Evolutionary conservation across 2,329 filamentous ascomycete genomes (phyloP).

Genomic region (Atkinsonella hypoxylon): DNA sequence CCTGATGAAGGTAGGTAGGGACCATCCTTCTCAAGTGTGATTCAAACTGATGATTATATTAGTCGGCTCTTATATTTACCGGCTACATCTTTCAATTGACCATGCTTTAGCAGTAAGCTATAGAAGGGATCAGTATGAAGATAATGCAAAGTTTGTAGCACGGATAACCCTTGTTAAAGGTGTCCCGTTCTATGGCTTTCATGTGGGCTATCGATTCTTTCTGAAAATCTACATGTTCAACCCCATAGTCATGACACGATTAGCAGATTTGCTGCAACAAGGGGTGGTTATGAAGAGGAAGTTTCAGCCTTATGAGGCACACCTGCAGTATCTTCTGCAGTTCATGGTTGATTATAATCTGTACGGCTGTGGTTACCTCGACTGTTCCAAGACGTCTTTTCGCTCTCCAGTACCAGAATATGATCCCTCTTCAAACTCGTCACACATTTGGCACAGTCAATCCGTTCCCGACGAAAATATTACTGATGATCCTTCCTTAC

Average conservation of each 20-base stretch:
- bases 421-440: conserved; percentile 43
- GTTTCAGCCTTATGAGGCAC: conserved; percentile 89
- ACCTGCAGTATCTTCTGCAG: conserved; percentile 83
- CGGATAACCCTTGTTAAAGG: conserved; percentile 89
- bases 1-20: conserved; percentile 50
- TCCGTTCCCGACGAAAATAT: conserved; percentile 44
- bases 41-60: conserved; percentile 7
- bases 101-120: conserved; percentile 81
- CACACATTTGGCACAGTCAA: conserved; percentile 69
- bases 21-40: neutral
- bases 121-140: conserved; percentile 59
- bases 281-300: conserved; percentile 73
- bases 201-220: conserved; percentile 83
- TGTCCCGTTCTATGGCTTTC: conserved; percentile 88
- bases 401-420: conserved; percentile 62
- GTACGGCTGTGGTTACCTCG: conserved; percentile 83
- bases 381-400: conserved; percentile 59
- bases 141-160: conserved; percentile 62
- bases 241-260: conserved; percentile 71
- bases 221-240: conserved; percentile 94
- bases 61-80: conserved; percentile 68
- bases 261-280: conserved; percentile 78
- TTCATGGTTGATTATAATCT: conserved; percentile 99
- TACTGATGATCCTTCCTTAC: conserved; percentile 50
- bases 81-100: conserved; percentile 77